A percentile compares a stretch with the other conserved stretches of the same genome.
phyloP scores from a whole-genome alignment of 345 rosid species.

The Populus ilicifolia region DNA sequence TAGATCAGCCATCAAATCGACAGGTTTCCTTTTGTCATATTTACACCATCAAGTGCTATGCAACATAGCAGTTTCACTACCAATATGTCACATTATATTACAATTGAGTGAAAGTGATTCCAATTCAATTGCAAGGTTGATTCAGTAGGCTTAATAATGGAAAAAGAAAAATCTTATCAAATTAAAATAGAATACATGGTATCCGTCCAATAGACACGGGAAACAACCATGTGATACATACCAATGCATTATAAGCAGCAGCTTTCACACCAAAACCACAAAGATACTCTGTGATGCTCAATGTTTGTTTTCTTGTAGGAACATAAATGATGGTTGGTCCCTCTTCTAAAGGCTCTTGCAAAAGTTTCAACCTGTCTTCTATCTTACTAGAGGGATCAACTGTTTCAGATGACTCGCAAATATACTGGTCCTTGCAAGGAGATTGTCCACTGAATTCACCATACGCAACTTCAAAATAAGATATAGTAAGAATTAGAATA shows the following conservation, averaged over 20 bases:
- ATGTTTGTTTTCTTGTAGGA: slow-evolving; percentile 81
- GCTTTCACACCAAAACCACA: slow-evolving; percentile 65
- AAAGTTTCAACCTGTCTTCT: slow-evolving; percentile 34
- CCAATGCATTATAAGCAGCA: slow-evolving; percentile 88
- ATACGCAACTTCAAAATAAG: slow-evolving; percentile 51
- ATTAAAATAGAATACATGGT: background rate
- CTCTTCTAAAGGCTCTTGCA: slow-evolving; percentile 43
- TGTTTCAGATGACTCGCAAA: slow-evolving; percentile 20
- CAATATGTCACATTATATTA: background rate
- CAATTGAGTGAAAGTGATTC: background rate
- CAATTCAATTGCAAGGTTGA: background rate
- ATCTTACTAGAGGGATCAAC: slow-evolving; percentile 28
- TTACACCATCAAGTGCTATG: background rate
- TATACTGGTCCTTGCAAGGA: slow-evolving; percentile 29
- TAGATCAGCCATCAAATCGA: no score
- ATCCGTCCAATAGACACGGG: background rate
- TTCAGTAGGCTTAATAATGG: background rate
- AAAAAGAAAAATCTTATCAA: background rate
- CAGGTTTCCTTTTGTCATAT: background rate
- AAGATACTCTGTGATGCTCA: slow-evolving; percentile 60
- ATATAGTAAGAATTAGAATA: slow-evolving; percentile 11
- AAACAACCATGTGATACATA: slow-evolving; percentile 21
- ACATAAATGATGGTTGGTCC: slow-evolving; percentile 86
- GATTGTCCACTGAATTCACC: slow-evolving; percentile 61
- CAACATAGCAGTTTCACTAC: background rate